phyloP scores from a whole-genome alignment of 352 stramenopile species.

The Phytophthora tubulina region DNA sequence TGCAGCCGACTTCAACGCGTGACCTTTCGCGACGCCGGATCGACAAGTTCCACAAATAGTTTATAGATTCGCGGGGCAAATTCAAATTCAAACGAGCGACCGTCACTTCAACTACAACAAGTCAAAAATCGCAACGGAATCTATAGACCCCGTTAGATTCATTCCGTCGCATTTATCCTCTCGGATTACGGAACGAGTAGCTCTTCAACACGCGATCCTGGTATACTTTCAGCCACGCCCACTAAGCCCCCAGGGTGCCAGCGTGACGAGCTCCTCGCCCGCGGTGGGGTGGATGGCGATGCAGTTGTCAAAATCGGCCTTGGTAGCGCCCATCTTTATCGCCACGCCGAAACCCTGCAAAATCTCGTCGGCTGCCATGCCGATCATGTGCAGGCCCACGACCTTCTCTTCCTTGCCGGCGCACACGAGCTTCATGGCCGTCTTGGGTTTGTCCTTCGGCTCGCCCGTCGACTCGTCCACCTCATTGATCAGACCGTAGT shows the following conservation, averaged over 20 bases:
- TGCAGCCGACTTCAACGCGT: no score
- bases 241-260: conserved; percentile 86
- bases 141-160: conserved; percentile 7
- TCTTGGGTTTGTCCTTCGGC: conserved; percentile 91
- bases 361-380: conserved; percentile 97
- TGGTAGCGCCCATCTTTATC: conserved; percentile 98
- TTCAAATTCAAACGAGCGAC: conserved; percentile 13
- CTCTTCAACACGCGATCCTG: conserved; percentile 18
- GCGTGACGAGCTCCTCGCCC: conserved; percentile 97
- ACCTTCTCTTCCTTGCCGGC: conserved; percentile 91
- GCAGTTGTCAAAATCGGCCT: conserved; percentile 96
- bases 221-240: conserved; percentile 24
- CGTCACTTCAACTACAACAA: conserved; percentile 25
- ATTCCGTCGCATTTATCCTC: conserved; percentile 23
- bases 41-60: no score
- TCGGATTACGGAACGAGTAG: conserved; percentile 5
- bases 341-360: conserved; percentile 99
- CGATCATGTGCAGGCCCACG: conserved; percentile 97
- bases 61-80: neutral
- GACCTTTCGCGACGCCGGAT: no score
- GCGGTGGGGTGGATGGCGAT: conserved; percentile 97
- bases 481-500: conserved; percentile 93
- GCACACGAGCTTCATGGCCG: conserved; percentile 96
- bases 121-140: conserved; percentile 30
- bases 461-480: conserved; percentile 40